A percentile compares a stretch with the other conserved stretches of the same genome.
phyloP scores from a whole-genome alignment of 2,329 filamentous ascomycete genomes.

The Diaporthe sp. region DNA sequence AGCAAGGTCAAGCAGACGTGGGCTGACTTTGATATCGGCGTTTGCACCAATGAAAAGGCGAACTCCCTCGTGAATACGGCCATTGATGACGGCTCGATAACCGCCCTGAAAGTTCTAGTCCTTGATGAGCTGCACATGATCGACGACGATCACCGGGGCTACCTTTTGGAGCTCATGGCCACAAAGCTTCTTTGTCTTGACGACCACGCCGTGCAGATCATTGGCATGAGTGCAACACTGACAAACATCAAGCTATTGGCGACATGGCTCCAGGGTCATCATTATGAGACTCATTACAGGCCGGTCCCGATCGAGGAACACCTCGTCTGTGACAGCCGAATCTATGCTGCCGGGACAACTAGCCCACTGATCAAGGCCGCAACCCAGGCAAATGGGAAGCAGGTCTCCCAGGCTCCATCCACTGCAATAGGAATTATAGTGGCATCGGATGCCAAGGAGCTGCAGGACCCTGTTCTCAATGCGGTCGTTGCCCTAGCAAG shows the following conservation, averaged over 20 bases:
- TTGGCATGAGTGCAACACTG: conserved; percentile 85
- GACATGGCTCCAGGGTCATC: conserved; percentile 76
- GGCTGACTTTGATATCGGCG: conserved; percentile 80
- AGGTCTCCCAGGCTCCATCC: conserved; percentile 45
- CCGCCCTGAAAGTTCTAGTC: conserved; percentile 73
- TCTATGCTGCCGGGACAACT: conserved; percentile 72
- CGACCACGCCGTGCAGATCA: conserved; percentile 72
- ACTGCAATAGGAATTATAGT: conserved; percentile 61
- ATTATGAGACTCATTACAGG: conserved; percentile 77
- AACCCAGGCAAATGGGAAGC: conserved; percentile 52
- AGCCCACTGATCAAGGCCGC: conserved; percentile 68
- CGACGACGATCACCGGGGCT: conserved; percentile 79
- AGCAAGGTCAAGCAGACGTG: conserved; percentile 74
- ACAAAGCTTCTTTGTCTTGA: conserved; percentile 77
- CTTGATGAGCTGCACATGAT: conserved; percentile 87
- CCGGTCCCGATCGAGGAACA: conserved; percentile 82
- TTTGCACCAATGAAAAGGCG: conserved; percentile 86
- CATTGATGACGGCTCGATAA: conserved; percentile 76
- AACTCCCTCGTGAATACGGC: conserved; percentile 79
- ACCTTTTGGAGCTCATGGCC: conserved; percentile 78
- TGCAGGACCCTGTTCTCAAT: conserved; percentile 74
- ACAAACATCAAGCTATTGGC: conserved; percentile 79
- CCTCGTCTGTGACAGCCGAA: conserved; percentile 75
- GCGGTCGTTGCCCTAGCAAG: conserved; percentile 76
- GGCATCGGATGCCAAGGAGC: conserved; percentile 67